Conservation (phyloP, 2,329 filamentous ascomycete species). For the Xylariaceae sp. region DNA sequence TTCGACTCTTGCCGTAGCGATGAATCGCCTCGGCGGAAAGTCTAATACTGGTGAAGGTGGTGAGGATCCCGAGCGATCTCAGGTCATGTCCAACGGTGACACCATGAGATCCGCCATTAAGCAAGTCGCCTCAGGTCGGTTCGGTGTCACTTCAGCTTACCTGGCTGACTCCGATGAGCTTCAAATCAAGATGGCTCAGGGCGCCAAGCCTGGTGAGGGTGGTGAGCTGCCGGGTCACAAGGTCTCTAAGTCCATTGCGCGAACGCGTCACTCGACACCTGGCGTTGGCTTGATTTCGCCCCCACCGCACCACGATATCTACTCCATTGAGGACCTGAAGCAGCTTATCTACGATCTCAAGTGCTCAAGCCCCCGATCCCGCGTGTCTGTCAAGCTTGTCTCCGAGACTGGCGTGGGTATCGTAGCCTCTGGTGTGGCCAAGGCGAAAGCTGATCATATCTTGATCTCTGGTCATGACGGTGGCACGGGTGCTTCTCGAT, state of each 20-base stretch:
- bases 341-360: constrained; percentile 97
- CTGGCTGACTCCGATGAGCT: constrained; percentile 92
- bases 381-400: constrained; percentile 95
- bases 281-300: constrained; percentile 95
- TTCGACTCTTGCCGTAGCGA: constrained; percentile 89
- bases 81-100: constrained; percentile 83
- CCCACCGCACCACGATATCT: constrained; percentile 95
- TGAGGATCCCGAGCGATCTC: constrained; percentile 87
- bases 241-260: constrained; percentile 88
- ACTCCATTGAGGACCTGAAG: constrained; percentile 97
- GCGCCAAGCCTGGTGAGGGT: constrained; percentile 95
- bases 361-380: constrained; percentile 86
- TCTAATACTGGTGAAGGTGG: constrained; percentile 98
- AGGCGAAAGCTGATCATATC: constrained; percentile 96
- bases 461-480: constrained; percentile 95
- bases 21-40: constrained; percentile 95
- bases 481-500: constrained; percentile 92
- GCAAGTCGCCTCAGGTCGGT: constrained; percentile 92
- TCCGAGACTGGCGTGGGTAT: constrained; percentile 97
- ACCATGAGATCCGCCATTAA: constrained; percentile 98
- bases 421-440: constrained; percentile 93
- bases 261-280: constrained; percentile 91
- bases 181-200: constrained; percentile 99
- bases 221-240: constrained; percentile 97
- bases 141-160: constrained; percentile 93